Evolutionary conservation across 2,329 filamentous ascomycete genomes (phyloP).

Genomic region (Penicillium janthinellum): DNA sequence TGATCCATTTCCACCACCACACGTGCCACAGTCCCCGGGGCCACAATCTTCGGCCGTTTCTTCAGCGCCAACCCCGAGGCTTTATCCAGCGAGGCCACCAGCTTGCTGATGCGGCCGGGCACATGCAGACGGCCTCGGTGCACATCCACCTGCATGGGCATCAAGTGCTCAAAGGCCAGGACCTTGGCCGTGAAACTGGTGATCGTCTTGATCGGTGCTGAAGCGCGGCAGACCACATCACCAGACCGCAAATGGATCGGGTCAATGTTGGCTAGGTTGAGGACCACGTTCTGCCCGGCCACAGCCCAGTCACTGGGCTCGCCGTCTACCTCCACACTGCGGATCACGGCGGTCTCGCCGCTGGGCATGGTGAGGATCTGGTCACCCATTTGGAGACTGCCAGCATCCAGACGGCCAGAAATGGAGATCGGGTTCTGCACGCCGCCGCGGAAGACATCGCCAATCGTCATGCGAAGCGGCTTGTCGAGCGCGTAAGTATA

Average conservation of each 20-base stretch:
- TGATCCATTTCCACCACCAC: conserved; percentile 73
- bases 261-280: conserved; percentile 87
- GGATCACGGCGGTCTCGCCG: conserved; percentile 77
- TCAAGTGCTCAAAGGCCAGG: conserved; percentile 83
- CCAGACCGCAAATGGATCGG: conserved; percentile 78
- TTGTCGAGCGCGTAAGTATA: conserved; percentile 70
- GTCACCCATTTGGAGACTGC: conserved; percentile 83
- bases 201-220: conserved; percentile 68
- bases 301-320: conserved; percentile 83
- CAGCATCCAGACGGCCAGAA: conserved; percentile 81
- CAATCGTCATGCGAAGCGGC: conserved; percentile 82
- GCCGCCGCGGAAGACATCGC: conserved; percentile 80
- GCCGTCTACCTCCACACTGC: conserved; percentile 75
- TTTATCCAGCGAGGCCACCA: conserved; percentile 78
- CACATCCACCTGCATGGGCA: conserved; percentile 86
- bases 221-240: conserved; percentile 78
- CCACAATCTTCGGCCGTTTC: conserved; percentile 82
- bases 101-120: conserved; percentile 70
- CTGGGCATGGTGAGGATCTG: conserved; percentile 77
- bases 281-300: conserved; percentile 81
- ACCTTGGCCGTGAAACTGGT: conserved; percentile 79
- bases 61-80: conserved; percentile 72
- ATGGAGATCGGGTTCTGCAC: conserved; percentile 81
- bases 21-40: conserved; percentile 75
- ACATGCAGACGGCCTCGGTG: conserved; percentile 82